Evolutionary conservation across 2,329 filamentous ascomycete genomes (phyloP), one percentile per base, ranked within the genome.

Genomic region (Fusarium sp.): DNA sequence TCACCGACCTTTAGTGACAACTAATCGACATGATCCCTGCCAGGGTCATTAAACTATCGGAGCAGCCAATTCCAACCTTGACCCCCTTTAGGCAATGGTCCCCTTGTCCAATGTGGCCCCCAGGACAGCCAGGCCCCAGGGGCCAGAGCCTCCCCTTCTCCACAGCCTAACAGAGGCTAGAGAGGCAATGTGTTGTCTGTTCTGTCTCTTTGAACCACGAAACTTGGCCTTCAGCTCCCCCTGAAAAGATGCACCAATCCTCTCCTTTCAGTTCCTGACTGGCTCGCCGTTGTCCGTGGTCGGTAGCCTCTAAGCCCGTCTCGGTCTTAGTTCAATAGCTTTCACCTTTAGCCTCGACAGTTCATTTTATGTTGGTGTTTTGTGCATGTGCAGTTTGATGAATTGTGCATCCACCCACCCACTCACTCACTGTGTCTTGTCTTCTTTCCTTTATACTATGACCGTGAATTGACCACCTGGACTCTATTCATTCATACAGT

Each of bases 21-120:
- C 56, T 61, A 72, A 72, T 68, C 41, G 55, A 22, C 38, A 50
- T 45, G 26, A 72, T 62, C 70, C 70, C 75, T 78, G 77, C 71
- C 70, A 44, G 58, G 60, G 77, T 80, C 79, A 80, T 80, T 80
- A 80, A 80, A 80, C 79, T 80, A 79, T 77, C 75, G 78, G 72
- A 77, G 70, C 73, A 78, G 70, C 74, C 78, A 79, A 78, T 79
- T 79, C 78, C 78, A 79, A 68, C 66, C 42, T 75, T 76, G 72
- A 71, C 70, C 78, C 75, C 69, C 70, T 79, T 79, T 76, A 71
- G 75, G 76, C 69, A 78, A 77, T 75, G 68, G 75, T 14, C 58
- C 72, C 48, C 31, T 35, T 51, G 48, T 51, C 48, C 30, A 51
- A 35, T 36, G 31, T 53, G 33, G 39, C 57, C 56, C 24, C 24